These are phyloP conservation scores for Calycina marina DNA, from an alignment of 2,329 filamentous ascomycete species.

Conservation along the genomic window DNA sequence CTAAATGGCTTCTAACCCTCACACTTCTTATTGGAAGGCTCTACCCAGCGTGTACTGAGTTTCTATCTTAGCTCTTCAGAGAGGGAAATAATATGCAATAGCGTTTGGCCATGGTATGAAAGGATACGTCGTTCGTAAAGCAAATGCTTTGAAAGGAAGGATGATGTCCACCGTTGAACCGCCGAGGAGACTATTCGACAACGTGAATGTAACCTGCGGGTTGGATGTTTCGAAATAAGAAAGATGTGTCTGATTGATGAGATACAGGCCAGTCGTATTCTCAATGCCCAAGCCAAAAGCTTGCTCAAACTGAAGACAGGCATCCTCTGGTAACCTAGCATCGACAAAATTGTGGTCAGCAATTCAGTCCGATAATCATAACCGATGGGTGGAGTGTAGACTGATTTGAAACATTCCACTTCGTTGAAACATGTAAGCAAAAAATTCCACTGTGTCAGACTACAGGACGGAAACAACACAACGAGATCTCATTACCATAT, in stretches of 20 bases:
- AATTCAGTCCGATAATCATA: too few relatives aligned
- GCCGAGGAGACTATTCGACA: conserved; percentile 8
- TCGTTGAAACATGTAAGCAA: too few relatives aligned
- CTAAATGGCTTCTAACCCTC: too few relatives aligned
- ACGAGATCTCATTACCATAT: too few relatives aligned
- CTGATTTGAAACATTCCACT: too few relatives aligned
- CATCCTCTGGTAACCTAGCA: conserved; percentile 37
- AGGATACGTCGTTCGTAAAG: conserved; percentile 12
- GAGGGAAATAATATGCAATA: conserved; percentile 30
- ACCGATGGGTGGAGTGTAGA: too few relatives aligned
- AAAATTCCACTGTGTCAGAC: too few relatives aligned
- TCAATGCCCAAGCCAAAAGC: conserved; percentile 51
- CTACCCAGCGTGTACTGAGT: conserved; percentile 25
- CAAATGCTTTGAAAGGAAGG: conserved; percentile 17
- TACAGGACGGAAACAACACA: too few relatives aligned
- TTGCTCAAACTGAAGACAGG: conserved; percentile 49
- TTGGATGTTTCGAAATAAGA: conserved; percentile 13
- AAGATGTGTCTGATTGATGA: conserved; percentile 34
- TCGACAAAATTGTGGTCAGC: too few relatives aligned
- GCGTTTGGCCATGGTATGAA: conserved; percentile 28
- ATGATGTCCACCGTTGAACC: conserved; percentile 18
- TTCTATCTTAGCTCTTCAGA: conserved; percentile 21
- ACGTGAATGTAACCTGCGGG: conserved; percentile 18
- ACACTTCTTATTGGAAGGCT: too few relatives aligned
- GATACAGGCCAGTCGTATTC: conserved; percentile 45